phyloP scores from a whole-genome alignment of 306 rosid species.

The Vigna radiata region DNA sequence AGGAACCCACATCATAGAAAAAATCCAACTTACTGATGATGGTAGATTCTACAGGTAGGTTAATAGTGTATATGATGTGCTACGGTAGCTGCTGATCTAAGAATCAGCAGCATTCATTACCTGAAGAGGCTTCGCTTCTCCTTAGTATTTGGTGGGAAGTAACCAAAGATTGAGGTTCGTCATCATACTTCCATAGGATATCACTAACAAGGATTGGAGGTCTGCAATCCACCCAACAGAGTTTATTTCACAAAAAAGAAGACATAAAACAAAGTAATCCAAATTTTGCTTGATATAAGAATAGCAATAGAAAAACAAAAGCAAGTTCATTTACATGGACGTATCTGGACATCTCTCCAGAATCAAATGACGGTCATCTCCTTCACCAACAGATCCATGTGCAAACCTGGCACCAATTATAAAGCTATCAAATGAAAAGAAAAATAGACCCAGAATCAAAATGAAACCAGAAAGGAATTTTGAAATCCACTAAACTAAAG shows the following conservation, averaged over 20 bases:
- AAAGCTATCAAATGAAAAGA: constrained; percentile 24
- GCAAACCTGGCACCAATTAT: constrained; percentile 67
- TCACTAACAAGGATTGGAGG: constrained; percentile 97
- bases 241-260: constrained; percentile 29
- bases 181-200: constrained; percentile 82
- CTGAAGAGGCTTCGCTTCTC: constrained; percentile 74
- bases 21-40: neutral
- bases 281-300: constrained; percentile 17
- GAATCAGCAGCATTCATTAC: constrained; percentile 50
- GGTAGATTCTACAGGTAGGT: constrained; percentile 20
- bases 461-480: constrained; percentile 30
- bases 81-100: constrained; percentile 10
- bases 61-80: constrained; percentile 7
- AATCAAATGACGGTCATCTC: constrained; percentile 89
- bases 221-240: constrained; percentile 64
- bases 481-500: constrained; percentile 26
- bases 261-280: constrained; percentile 28
- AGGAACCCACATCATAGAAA: neutral
- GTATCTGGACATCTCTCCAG: constrained; percentile 90
- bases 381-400: constrained; percentile 97
- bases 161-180: constrained; percentile 68
- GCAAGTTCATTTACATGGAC: constrained; percentile 67
- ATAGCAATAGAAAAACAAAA: constrained; percentile 7
- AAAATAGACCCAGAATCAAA: constrained; percentile 16
- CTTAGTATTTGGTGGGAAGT: constrained; percentile 74